Percentiles rank a stretch among this genome's conserved stretches.
Evolutionary conservation across 2,329 filamentous ascomycete genomes (phyloP).

Genomic region (Colletotrichum siamense): DNA sequence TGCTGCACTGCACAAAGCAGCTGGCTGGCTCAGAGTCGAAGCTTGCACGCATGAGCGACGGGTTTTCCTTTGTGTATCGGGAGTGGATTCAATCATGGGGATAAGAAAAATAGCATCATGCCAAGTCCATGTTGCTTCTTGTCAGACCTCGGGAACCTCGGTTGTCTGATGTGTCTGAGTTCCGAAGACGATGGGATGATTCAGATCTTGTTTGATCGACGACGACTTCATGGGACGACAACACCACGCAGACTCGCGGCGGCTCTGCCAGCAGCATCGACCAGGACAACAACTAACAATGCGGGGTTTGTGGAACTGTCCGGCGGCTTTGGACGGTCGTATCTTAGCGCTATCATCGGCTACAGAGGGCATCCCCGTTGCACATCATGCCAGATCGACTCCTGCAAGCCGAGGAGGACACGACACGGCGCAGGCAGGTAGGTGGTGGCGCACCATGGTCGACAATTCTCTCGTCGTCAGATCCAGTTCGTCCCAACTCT

Average conservation of each 20-base stretch:
- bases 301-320: constrained; percentile 8
- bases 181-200: constrained; percentile 19
- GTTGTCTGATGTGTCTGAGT: constrained; percentile 19
- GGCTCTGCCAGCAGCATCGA: neutral
- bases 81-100: neutral
- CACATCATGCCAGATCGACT: constrained; percentile 19
- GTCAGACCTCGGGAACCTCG: constrained; percentile 1
- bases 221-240: neutral
- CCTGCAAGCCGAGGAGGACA: constrained; percentile 10
- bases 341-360: neutral
- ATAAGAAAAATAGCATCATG: neutral
- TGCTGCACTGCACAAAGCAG: neutral
- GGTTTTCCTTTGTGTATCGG: neutral
- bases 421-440: neutral
- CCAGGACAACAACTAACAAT: neutral
- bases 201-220: constrained; percentile 21
- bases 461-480: neutral
- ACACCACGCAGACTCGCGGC: neutral
- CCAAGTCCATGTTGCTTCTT: neutral
- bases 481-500: constrained; percentile 20
- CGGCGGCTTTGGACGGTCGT: neutral
- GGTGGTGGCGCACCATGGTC: neutral
- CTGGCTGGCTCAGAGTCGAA: neutral
- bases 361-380: neutral
- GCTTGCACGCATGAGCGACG: neutral